These are phyloP conservation scores for Theileria parva DNA, from an alignment of 169 alveolate genomes.

Conservation along the genomic window DNA sequence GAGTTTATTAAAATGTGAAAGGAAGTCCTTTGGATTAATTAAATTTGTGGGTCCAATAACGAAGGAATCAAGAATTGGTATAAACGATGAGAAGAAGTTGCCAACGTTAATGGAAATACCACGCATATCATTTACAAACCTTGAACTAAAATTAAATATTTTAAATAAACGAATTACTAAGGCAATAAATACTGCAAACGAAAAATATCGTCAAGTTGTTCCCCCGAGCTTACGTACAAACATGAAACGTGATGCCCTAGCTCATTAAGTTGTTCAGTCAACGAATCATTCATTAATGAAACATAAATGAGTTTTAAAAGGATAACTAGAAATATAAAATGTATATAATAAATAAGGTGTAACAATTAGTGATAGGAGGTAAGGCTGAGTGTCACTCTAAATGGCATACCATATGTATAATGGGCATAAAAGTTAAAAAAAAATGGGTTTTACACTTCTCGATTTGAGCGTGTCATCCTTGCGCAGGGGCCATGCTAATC, in stretches of 20 bases:
- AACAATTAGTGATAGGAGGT: neutral
- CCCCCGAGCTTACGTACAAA: conserved; percentile 58
- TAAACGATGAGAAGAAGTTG: conserved; percentile 62
- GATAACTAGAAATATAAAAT: neutral
- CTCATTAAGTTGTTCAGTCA: conserved; percentile 43
- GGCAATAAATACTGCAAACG: conserved; percentile 58
- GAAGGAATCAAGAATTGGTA: conserved; percentile 65
- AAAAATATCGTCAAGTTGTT: conserved; percentile 64
- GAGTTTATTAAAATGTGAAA: conserved; percentile 50
- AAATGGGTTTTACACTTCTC: conserved; percentile 98
- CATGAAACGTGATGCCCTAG: conserved; percentile 60
- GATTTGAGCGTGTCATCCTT: conserved; percentile 99
- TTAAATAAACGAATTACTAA: conserved; percentile 29
- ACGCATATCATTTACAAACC: conserved; percentile 67
- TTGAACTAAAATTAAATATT: conserved; percentile 31
- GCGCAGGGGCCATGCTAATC: conserved; percentile 99
- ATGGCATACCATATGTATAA: conserved; percentile 1
- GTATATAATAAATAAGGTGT: neutral
- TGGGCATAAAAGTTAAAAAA: conserved; percentile 53
- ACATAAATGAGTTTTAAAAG: neutral
- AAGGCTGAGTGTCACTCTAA: neutral
- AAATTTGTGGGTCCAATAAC: conserved; percentile 55
- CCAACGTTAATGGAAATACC: conserved; percentile 58
- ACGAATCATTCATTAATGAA: conserved; percentile 46
- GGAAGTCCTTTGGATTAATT: conserved; percentile 24